Base-by-base conservation (phyloP, 805 yeast genomes). In the Cyberlindnera euphorbiae region DNA sequence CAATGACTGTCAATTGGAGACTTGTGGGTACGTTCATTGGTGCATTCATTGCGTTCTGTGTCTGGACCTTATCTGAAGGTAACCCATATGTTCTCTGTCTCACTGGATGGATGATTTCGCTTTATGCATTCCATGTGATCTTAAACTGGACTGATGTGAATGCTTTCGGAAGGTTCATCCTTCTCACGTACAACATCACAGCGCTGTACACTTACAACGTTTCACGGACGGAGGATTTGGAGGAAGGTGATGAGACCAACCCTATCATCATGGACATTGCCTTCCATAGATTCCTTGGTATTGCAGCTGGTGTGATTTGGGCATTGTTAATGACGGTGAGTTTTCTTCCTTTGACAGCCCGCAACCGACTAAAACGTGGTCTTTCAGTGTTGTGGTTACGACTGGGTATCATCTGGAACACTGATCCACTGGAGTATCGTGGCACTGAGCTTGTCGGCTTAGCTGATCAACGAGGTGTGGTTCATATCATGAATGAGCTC, bases 331-430 rank as follows among this genome's bases (percentile, higher is more conserved):
- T 86, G 59, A 79, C 93, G 0, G 60, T 79, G 24, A 63, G 75
- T 1, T 67, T 84, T 34, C 66, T 82, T 34, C 95, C 95, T 4
- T 78, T 77, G 52, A 78, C 86, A 51, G 95, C 95, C 1, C 66
- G 95, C 30, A 65, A 75, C 11, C 63, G 87, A 32, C 60, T 85
- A 41, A 76, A 83, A 40, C 66, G 67, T 18, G 85, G 86, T 0
- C 53, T 85, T 16, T 73, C 86, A 1, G 61, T 78, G 3, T 63
- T 84, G 16, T 86, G 95, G 95, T 62, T 86, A 27, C 64, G 88
- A 29, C 69, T 85, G 71, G 95, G 95, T 1, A 69, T 86, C 16
- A 69, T 79, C 8, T 85, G 94, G 95, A 80, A 79, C 46, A 64
- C 78, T 32, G 90, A 83, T 45, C 87, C 89, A 2, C 59, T 85